A percentile compares a stretch with the other conserved stretches of the same genome.
phyloP scores from a whole-genome alignment of 352 stramenopile species.

The Phytopythium mirpurense region DNA sequence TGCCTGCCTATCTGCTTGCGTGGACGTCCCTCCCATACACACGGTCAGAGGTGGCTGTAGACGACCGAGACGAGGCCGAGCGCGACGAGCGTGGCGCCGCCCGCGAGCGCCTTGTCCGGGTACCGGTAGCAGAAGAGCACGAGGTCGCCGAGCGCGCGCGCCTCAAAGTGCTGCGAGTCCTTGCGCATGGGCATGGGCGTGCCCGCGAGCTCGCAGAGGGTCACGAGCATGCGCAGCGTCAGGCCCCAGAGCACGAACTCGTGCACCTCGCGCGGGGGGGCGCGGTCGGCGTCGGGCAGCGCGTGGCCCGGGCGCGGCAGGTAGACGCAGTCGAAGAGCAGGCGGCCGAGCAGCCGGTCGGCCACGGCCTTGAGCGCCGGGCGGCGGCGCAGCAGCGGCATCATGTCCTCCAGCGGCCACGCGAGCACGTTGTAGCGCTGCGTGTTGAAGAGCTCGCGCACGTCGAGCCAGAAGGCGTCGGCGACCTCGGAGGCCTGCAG shows the following conservation, averaged over 20 bases:
- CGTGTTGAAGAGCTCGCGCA: constrained; percentile 68
- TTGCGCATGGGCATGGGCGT: constrained; percentile 43
- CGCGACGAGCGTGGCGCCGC: constrained; percentile 33
- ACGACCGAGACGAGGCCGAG: constrained; percentile 35
- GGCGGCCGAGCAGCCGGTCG: constrained; percentile 39
- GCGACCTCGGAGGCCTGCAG: constrained; percentile 67
- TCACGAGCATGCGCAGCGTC: constrained; percentile 62
- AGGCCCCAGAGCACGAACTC: constrained; percentile 86
- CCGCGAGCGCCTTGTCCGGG: constrained; percentile 41
- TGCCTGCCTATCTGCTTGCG: too few relatives aligned
- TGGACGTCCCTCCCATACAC: too few relatives aligned
- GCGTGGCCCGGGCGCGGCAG: constrained; percentile 47
- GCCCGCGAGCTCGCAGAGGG: constrained; percentile 37
- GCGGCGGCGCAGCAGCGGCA: constrained; percentile 29
- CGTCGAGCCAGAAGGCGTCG: constrained; percentile 79
- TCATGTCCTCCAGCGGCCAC: constrained; percentile 57
- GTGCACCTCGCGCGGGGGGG: constrained; percentile 31
- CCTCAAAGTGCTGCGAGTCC: constrained; percentile 56
- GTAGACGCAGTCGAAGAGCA: constrained; percentile 73
- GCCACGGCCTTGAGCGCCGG: constrained; percentile 25
- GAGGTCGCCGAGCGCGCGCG: constrained; percentile 34
- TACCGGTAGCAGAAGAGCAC: constrained; percentile 49
- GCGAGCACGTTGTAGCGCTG: constrained; percentile 45
- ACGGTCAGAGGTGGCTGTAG: constrained; percentile 30
- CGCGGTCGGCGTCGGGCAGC: constrained; percentile 31